Percentiles rank a stretch among this genome's conserved stretches.
These are phyloP conservation scores for Cucurbitaria berberidis DNA, from an alignment of 2,329 filamentous ascomycete species.

Conservation along the genomic window DNA sequence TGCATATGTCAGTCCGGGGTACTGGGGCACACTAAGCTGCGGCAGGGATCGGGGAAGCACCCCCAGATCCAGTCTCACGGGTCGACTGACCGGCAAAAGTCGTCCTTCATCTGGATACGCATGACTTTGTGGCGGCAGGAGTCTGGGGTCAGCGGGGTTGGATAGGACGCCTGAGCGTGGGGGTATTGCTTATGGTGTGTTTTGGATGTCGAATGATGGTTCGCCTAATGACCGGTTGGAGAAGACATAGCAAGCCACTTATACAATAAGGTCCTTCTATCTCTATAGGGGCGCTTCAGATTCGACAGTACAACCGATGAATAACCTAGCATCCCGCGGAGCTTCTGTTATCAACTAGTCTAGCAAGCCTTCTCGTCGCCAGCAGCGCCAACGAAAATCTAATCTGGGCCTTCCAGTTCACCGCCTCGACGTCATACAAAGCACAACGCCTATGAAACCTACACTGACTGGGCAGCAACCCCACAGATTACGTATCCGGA, in stretches of 20 bases:
- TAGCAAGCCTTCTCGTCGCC: neutral
- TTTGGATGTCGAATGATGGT: constrained; percentile 4
- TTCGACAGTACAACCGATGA: constrained; percentile 1
- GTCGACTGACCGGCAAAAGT: constrained; percentile 23
- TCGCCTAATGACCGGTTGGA: constrained; percentile 11
- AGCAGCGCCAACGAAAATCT: neutral
- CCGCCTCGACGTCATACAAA: constrained; percentile 4
- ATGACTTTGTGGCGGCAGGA: constrained; percentile 11
- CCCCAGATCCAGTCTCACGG: constrained; percentile 31
- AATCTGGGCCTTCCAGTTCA: neutral
- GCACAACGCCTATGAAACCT: neutral
- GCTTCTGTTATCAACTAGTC: neutral
- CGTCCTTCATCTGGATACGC: constrained; percentile 16
- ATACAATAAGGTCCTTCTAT: neutral
- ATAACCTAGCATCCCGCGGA: neutral
- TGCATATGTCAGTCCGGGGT: constrained; percentile 17
- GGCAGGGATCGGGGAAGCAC: constrained; percentile 28
- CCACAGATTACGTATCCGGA: neutral
- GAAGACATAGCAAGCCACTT: constrained; percentile 9
- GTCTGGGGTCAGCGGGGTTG: constrained; percentile 22
- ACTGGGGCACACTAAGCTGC: constrained; percentile 15
- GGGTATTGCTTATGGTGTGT: constrained; percentile 15
- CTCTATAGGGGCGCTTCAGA: constrained; percentile 6
- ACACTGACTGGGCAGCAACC: neutral
- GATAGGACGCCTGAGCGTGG: constrained; percentile 16